Percentiles rank a stretch among this genome's conserved stretches.
Conservation (phyloP, 768 basidiomycete genomes). For the Amanita muscaria region DNA sequence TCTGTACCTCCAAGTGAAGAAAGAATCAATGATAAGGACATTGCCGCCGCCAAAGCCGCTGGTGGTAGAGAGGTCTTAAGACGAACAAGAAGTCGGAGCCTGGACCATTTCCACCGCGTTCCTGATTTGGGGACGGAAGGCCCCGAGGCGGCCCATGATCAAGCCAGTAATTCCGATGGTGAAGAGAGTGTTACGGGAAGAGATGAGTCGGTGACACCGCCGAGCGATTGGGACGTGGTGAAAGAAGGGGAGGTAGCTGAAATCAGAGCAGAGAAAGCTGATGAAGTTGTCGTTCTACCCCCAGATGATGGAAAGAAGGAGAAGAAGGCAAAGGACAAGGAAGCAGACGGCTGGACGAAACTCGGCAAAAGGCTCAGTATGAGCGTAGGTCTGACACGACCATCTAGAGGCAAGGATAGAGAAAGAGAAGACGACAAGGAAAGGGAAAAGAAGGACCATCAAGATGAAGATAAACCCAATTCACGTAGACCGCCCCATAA, state of each 20-base stretch:
- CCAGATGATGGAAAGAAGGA: slow-evolving; percentile 5
- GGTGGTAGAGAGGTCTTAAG: not conserved
- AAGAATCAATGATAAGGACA: slow-evolving; percentile 17
- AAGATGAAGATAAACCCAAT: slow-evolving; percentile 12
- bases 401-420: slow-evolving; percentile 16
- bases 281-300: not conserved
- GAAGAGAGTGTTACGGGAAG: not conserved
- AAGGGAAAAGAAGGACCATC: slow-evolving; percentile 27
- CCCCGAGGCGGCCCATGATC: not conserved
- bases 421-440: slow-evolving; percentile 4
- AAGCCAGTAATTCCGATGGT: not conserved
- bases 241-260: slow-evolving; percentile 16
- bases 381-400: slow-evolving; percentile 37
- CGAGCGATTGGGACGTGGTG: slow-evolving; percentile 11
- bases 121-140: not conserved
- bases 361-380: slow-evolving; percentile 56
- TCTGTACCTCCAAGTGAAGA: slow-evolving; percentile 44
- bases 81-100: slow-evolving; percentile 4
- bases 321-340: slow-evolving; percentile 26
- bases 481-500: too few relatives aligned
- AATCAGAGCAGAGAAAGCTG: not conserved
- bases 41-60: slow-evolving; percentile 20
- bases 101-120: not conserved
- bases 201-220: slow-evolving; percentile 1
- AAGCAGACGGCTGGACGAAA: slow-evolving; percentile 49